Evolutionary conservation across 2,329 filamentous ascomycete genomes (phyloP), one percentile per base, ranked within the genome.

Genomic region (Ophiocordyceps camponoti-saundersi): DNA sequence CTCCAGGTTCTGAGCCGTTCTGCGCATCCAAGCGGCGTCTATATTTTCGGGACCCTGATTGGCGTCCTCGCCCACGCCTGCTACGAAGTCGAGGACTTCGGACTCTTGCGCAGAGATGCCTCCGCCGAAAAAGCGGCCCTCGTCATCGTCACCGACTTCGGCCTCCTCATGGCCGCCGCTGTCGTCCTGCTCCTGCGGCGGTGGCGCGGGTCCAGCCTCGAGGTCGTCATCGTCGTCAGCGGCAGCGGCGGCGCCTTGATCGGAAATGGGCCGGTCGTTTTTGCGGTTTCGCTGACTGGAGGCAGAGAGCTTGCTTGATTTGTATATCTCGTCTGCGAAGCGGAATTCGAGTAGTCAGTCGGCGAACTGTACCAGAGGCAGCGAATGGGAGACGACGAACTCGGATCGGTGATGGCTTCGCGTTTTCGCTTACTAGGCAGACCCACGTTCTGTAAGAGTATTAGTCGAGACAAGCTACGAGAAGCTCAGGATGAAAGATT

Each of bases 111-210:
- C 74, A 23, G 82, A 86, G 55, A 98, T 82, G 32, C 92, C 92
- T 47, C 88, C 85, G 42, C 90, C 92, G 56, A 95, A 98, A 69
- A 98, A 98, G 12, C 92, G 81, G 1, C 90, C 92, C 52, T 94
- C 92, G 46, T 95, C 87, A 55, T 95, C 89, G 53, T 90, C 85
- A 43, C 59, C 61, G 70, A 65, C 50, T 48, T 67, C 72, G n/a
- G 32, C 77, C 21, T 63, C 23, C 8, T 26, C 5, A 26, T 26
- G 23, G 23, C 23, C 23, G 23, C 23, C 23, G 23, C 23, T 26
- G 23, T 26, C 60, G 12, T 72, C 69, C 3, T 73, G 68, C 44
- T 77, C 72, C 10, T 67, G 67, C 12, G 75, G 73, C 1, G 71
- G 67, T 22, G 61, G 53, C 3, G 63, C 56, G 29, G 68, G 69